phyloP scores from a whole-genome alignment of 345 rosid genomes.

The Carallia pectinifolia region DNA sequence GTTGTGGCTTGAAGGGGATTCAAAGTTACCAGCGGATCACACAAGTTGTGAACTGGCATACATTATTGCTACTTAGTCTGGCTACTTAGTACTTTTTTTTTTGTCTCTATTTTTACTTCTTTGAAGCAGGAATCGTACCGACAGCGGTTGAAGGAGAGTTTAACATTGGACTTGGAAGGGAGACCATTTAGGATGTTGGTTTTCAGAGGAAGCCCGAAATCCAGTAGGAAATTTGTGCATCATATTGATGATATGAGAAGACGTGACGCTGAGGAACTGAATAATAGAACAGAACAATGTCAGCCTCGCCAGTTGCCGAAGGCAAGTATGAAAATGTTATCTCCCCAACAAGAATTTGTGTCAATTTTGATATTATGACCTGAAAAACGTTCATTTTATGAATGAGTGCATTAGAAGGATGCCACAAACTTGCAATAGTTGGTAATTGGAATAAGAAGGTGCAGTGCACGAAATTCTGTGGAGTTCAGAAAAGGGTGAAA shows the following conservation, averaged over 20 bases:
- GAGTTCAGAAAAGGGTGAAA: too few relatives aligned
- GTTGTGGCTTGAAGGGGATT: too few relatives aligned
- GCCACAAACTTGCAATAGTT: not conserved
- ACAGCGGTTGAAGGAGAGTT: slow-evolving; percentile 33
- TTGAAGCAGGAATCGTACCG: slow-evolving; percentile 36
- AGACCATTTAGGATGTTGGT: slow-evolving; percentile 50
- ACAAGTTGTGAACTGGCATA: too few relatives aligned
- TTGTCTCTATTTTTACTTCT: not conserved
- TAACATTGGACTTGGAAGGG: slow-evolving; percentile 41
- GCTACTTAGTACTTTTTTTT: not conserved
- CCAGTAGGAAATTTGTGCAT: slow-evolving; percentile 24
- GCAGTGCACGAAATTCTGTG: too few relatives aligned
- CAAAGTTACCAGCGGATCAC: too few relatives aligned
- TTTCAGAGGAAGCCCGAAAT: slow-evolving; percentile 55
- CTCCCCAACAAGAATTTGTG: not conserved
- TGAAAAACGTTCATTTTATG: not conserved
- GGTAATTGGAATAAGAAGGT: not conserved
- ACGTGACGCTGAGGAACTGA: slow-evolving; percentile 27
- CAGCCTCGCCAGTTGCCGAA: slow-evolving; percentile 33
- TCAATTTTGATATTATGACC: not conserved
- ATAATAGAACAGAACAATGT: slow-evolving; percentile 2
- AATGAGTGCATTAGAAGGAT: not conserved
- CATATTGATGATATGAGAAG: slow-evolving; percentile 39
- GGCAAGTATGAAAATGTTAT: slow-evolving; percentile 4
- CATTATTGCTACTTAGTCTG: not conserved